These are phyloP conservation scores for Ogataea henricii DNA, from an alignment of 805 yeast genomes.

Conservation along the genomic window DNA sequence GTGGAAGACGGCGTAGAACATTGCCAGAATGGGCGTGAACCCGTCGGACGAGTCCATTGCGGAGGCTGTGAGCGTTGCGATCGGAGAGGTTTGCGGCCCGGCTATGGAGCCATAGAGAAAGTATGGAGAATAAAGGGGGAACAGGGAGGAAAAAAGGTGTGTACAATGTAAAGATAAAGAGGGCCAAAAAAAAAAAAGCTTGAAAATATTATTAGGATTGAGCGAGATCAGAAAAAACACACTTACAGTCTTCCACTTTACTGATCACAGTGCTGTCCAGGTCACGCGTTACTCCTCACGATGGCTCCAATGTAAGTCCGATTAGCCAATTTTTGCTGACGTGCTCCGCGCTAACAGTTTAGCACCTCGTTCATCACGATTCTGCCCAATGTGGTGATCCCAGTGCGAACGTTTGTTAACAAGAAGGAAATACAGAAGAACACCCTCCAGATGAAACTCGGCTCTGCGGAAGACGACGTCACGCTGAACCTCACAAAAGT, in stretches of 20 bases:
- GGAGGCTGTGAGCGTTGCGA: no score
- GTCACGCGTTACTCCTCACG: not conserved
- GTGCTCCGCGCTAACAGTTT: not conserved
- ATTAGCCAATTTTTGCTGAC: not conserved
- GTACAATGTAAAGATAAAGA: not conserved
- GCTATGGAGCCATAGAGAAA: no score
- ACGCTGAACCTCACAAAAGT: constrained; percentile 23
- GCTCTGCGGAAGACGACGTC: constrained; percentile 1
- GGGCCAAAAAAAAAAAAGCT: not conserved
- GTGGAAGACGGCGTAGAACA: constrained; percentile 90
- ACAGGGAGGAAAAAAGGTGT: no score
- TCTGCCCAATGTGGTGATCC: constrained; percentile 17
- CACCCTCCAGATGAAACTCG: constrained; percentile 16
- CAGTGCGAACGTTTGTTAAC: constrained; percentile 32
- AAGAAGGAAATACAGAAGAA: constrained; percentile 26
- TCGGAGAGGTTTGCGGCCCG: no score
- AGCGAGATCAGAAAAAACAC: not conserved
- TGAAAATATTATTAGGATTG: no score
- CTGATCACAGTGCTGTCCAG: not conserved
- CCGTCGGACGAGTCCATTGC: constrained; percentile 46
- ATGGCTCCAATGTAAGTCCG: constrained; percentile 32
- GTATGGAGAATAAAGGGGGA: not conserved
- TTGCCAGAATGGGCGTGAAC: constrained; percentile 84
- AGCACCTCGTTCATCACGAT: constrained; percentile 29
- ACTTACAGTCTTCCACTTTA: no score